Evolutionary conservation across 2,329 filamentous ascomycete species (phyloP), one percentile per base, ranked within the genome.

Genomic region (Epichloe gansuensis): DNA sequence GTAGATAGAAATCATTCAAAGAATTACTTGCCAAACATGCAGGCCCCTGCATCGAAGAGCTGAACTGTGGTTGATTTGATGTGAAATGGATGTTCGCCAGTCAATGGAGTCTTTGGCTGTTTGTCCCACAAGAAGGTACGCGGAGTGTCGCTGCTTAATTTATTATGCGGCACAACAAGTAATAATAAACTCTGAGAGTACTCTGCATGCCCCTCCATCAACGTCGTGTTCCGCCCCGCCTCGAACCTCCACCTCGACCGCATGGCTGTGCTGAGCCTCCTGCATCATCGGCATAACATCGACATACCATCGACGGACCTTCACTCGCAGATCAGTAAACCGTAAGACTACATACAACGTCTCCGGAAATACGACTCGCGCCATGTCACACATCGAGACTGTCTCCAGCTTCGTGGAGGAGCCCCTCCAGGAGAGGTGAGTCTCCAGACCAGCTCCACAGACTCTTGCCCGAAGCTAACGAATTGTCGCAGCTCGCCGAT

Each of bases 361-460:
- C 44, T 17, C 42, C 42, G n/a, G 11, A 4, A 43, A 34, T 46
- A 41, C n/a, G 8, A 31, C n/a, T 45, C 44, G 31, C 48, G 42
- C 31, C 54, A 71, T 71, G 68, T 70, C 68, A 39, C 65, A 70
- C 34, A 57, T 71, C 48, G 67, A 71, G 55, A 69, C 61, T 21
- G 76, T 88, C 59, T 86, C 90, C 60, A 85, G 90, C 50, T 98
- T 97, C 69, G 85, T 98, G 59, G 85, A 95, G 74, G 88, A 65
- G 90, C 93, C 63, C 93, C 93, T 47, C 93, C 93, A 23, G 93
- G 93, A 75, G 93, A 98, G 86, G 91, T 95, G 81, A 62, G 54
- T 72, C 68, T 58, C 58, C 56, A 57, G 52, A 39, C 25, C 25
- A 44, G 34, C 44, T 28, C 35, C 52, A 43, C 25, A 17, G 50